Conservation (phyloP, 352 stramenopile species). For the Pythium scleroteichum region DNA sequence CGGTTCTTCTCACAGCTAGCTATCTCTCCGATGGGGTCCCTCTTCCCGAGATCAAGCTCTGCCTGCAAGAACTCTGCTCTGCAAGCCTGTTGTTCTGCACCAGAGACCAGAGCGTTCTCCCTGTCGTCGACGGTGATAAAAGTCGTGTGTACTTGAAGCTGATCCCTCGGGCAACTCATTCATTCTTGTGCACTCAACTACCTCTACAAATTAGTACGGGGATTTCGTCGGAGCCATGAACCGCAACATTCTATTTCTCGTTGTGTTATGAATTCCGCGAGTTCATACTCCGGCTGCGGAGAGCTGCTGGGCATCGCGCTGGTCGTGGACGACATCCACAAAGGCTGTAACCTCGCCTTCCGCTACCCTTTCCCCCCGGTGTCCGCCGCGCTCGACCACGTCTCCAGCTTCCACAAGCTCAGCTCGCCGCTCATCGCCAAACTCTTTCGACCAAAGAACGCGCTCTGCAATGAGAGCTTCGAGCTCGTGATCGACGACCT, state of each 20-base stretch:
- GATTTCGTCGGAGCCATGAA: too few relatives aligned
- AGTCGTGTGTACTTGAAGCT: slow-evolving; percentile 17
- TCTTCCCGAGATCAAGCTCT: slow-evolving; percentile 28
- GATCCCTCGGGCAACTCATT: background rate
- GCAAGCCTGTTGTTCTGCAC: slow-evolving; percentile 49
- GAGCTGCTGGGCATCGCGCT: slow-evolving; percentile 70
- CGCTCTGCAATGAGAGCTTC: slow-evolving; percentile 85
- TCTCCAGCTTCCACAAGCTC: slow-evolving; percentile 78
- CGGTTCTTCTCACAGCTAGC: slow-evolving; percentile 32
- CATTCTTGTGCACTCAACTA: background rate
- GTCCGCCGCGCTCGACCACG: slow-evolving; percentile 32
- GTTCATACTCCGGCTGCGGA: background rate
- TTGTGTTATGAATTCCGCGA: slow-evolving; percentile 8
- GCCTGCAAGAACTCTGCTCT: slow-evolving; percentile 55
- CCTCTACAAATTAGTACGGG: background rate
- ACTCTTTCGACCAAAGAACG: slow-evolving; percentile 88
- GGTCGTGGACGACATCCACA: slow-evolving; percentile 89
- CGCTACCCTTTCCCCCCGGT: slow-evolving; percentile 67
- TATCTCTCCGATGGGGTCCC: slow-evolving; percentile 6
- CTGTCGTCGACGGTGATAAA: slow-evolving; percentile 10
- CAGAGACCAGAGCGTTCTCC: slow-evolving; percentile 46
- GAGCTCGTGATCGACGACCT: slow-evolving; percentile 87
- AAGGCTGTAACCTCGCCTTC: slow-evolving; percentile 86
- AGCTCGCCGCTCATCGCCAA: slow-evolving; percentile 79
- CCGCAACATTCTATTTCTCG: background rate